Evolutionary conservation across 1,284 basidiomycete species (phyloP).

Genomic region (Ceratobasidium sp.): DNA sequence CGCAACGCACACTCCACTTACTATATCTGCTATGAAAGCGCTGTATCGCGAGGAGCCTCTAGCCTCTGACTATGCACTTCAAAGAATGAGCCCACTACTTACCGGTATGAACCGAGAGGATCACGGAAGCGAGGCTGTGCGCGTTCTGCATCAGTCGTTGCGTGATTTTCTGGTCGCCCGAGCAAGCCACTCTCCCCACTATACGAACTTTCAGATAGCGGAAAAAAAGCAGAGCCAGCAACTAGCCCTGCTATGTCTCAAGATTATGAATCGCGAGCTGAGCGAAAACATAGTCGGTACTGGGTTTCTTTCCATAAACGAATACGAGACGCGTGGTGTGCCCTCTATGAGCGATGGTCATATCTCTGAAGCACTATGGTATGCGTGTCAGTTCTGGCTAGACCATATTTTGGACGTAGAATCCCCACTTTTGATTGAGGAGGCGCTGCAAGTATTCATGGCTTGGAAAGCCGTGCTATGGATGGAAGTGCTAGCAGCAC

Average conservation of each 20-base stretch:
- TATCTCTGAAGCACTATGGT: constrained; percentile 8
- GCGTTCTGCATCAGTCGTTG: constrained; percentile 3
- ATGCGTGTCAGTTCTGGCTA: constrained; percentile 27
- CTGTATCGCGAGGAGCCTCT: neutral
- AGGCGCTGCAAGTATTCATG: neutral
- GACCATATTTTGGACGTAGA: neutral
- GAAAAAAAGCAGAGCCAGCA: neutral
- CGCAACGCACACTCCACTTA: constrained; percentile 24
- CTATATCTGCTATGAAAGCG: neutral
- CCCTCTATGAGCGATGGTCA: neutral
- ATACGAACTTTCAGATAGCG: neutral
- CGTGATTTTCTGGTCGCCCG: constrained; percentile 8
- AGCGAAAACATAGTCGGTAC: neutral
- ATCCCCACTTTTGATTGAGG: too few relatives aligned
- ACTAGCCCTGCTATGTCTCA: neutral
- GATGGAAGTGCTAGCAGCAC: neutral
- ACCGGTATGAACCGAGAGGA: neutral
- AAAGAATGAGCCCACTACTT: constrained; percentile 9
- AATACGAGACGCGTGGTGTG: neutral
- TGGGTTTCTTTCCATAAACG: neutral
- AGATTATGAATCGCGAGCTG: neutral
- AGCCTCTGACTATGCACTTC: neutral
- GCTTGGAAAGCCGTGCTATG: neutral
- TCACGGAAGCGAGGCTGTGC: neutral
- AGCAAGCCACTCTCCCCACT: neutral